A percentile compares a stretch with the other conserved stretches of the same genome.
These are phyloP conservation scores for Fusarium vanettenii DNA, from an alignment of 2,329 filamentous ascomycete genomes.

Conservation along the genomic window DNA sequence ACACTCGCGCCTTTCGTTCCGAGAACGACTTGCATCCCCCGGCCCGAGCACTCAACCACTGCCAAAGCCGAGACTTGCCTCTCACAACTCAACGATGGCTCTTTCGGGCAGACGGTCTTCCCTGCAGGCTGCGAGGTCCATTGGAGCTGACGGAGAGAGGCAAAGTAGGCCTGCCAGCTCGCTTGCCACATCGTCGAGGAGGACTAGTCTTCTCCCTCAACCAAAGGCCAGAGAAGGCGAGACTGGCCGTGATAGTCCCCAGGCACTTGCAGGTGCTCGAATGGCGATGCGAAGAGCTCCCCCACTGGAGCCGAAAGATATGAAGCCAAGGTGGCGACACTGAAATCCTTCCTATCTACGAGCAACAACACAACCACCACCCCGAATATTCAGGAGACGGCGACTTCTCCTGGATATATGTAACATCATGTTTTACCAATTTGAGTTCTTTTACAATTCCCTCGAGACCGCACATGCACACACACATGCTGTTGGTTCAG, in stretches of 20 bases:
- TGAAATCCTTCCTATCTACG: conserved; percentile 20
- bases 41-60: conserved; percentile 61
- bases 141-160: conserved; percentile 45
- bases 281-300: conserved; percentile 45
- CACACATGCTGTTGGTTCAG: not conserved
- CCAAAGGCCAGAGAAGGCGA: conserved; percentile 51
- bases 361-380: conserved; percentile 20
- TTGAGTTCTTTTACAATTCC: conserved; percentile 26
- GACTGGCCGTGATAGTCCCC: conserved; percentile 61
- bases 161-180: conserved; percentile 67
- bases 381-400: conserved; percentile 25
- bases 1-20: conserved; percentile 62
- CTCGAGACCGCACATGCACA: conserved; percentile 13
- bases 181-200: conserved; percentile 60
- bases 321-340: conserved; percentile 63
- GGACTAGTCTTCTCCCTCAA: conserved; percentile 66
- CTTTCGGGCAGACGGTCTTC: conserved; percentile 64
- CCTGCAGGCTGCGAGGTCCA: conserved; percentile 59
- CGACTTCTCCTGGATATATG: conserved; percentile 25
- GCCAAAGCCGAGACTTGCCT: conserved; percentile 57
- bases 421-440: conserved; percentile 38
- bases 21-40: conserved; percentile 63
- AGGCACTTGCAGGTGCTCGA: conserved; percentile 59
- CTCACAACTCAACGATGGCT: conserved; percentile 58
- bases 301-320: conserved; percentile 51